phyloP scores from a whole-genome alignment of 148 eudicot species.

The Nyssa sinensis region DNA sequence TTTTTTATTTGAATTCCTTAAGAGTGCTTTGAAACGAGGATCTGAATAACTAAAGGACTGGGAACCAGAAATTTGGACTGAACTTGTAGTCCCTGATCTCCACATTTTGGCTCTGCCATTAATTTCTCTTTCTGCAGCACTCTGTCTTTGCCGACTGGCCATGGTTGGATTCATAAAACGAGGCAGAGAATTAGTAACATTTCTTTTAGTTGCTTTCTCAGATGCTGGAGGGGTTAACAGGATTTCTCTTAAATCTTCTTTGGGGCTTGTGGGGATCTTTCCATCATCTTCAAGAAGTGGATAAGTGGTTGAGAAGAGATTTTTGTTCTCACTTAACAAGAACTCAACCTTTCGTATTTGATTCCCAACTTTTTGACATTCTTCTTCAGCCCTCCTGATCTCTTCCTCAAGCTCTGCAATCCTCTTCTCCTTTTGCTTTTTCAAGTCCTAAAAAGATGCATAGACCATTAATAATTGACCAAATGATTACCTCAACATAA shows the following conservation, averaged over 20 bases:
- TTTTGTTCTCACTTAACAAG: conserved; percentile 47
- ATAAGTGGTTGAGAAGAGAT: conserved; percentile 20
- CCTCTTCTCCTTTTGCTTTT: conserved; percentile 43
- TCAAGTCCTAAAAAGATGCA: conserved; percentile 37
- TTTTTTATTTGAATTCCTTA: conserved; percentile 34
- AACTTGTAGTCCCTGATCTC: conserved; percentile 59
- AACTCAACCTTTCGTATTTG: conserved; percentile 45
- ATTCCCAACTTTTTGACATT: conserved; percentile 27
- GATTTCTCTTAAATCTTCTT: conserved; percentile 25
- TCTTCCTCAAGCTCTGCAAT: conserved; percentile 43
- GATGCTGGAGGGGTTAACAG: conserved; percentile 29
- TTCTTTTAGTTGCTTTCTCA: conserved; percentile 33
- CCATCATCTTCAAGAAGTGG: conserved; percentile 29
- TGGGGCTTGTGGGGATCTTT: conserved; percentile 19
- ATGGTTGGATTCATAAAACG: conserved; percentile 65
- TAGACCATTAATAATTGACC: background rate
- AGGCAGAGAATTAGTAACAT: conserved; percentile 32
- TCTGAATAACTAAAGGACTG: conserved; percentile 56
- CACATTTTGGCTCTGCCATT: conserved; percentile 36
- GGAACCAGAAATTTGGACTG: conserved; percentile 50
- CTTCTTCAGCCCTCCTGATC: conserved; percentile 54
- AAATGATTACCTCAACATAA: background rate
- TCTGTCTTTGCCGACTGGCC: conserved; percentile 57
- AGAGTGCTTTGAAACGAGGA: conserved; percentile 47
- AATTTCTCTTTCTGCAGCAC: conserved; percentile 33